phyloP scores from a whole-genome alignment of 2,329 filamentous ascomycete genomes.

The Xylariales sp. region DNA sequence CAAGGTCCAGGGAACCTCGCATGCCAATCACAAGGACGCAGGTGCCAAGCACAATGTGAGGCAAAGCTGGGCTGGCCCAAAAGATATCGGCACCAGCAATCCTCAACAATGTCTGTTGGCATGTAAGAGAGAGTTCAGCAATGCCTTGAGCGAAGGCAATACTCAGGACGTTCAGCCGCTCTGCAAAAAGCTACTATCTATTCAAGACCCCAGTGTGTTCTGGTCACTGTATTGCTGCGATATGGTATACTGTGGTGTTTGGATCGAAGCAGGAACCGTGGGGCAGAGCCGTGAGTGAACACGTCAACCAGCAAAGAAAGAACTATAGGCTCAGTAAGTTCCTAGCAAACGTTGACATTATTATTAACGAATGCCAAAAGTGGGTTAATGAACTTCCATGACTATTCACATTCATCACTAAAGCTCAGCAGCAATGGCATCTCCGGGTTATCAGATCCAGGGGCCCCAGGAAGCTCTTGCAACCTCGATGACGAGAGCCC shows the following conservation, averaged over 20 bases:
- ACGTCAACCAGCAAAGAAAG: too few relatives aligned
- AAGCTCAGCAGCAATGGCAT: constrained; percentile 17
- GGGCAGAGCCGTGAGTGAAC: constrained; percentile 42
- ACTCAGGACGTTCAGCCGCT: too few relatives aligned
- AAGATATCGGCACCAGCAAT: neutral
- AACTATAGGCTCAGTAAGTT: neutral
- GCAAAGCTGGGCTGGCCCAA: too few relatives aligned
- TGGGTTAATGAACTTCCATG: constrained; percentile 22
- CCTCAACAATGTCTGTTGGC: neutral
- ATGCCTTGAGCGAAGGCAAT: too few relatives aligned
- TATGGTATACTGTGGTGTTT: constrained; percentile 43
- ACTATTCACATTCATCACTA: constrained; percentile 5
- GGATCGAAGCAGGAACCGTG: constrained; percentile 19
- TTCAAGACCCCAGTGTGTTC: too few relatives aligned
- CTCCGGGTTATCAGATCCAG: constrained; percentile 20
- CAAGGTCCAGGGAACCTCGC: too few relatives aligned
- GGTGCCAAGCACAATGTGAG: too few relatives aligned
- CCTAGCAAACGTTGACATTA: constrained; percentile 44
- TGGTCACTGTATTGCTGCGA: constrained; percentile 50
- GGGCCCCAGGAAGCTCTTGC: constrained; percentile 10
- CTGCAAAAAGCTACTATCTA: too few relatives aligned
- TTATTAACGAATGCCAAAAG: constrained; percentile 49
- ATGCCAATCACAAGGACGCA: too few relatives aligned
- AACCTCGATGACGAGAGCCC: neutral
- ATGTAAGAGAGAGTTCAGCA: constrained; percentile 2